Conservation (phyloP, 148 eudicot genomes). For the Rhododendron mucronatum region DNA sequence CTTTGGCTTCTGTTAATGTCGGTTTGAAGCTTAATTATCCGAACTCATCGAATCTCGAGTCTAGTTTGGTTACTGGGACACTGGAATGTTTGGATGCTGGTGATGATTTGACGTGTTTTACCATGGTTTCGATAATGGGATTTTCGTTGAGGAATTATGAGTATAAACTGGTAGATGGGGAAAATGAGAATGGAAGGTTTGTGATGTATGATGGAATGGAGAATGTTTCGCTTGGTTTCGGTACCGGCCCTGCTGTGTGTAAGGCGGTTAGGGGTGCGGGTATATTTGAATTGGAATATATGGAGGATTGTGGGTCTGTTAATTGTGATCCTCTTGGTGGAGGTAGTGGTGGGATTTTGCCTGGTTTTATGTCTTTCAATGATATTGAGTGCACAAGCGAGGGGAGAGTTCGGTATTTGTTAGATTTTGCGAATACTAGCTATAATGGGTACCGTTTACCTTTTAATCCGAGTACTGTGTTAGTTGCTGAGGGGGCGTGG, state of each 20-base stretch:
- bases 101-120: constrained; percentile 24
- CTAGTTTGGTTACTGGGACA: constrained; percentile 63
- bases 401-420: constrained; percentile 45
- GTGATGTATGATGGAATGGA: constrained; percentile 16
- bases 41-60: constrained; percentile 33
- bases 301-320: constrained; percentile 41
- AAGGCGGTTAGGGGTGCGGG: constrained; percentile 24
- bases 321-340: constrained; percentile 53
- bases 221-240: constrained; percentile 19
- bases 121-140: constrained; percentile 47
- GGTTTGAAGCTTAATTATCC: constrained; percentile 64
- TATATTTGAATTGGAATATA: constrained; percentile 43
- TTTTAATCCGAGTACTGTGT: constrained; percentile 48
- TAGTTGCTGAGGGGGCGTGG: constrained; percentile 88
- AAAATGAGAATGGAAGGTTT: constrained; percentile 23
- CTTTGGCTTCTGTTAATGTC: constrained; percentile 20
- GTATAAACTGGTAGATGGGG: constrained; percentile 40
- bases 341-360: constrained; percentile 31
- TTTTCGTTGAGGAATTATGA: constrained; percentile 47
- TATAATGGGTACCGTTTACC: constrained; percentile 32
- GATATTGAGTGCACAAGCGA: constrained; percentile 46
- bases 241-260: constrained; percentile 19
- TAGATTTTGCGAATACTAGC: constrained; percentile 42
- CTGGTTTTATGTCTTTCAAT: constrained; percentile 49
- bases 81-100: constrained; percentile 41